Conservation (phyloP, 345 rosid genomes). For the Laguncularia racemosa region DNA sequence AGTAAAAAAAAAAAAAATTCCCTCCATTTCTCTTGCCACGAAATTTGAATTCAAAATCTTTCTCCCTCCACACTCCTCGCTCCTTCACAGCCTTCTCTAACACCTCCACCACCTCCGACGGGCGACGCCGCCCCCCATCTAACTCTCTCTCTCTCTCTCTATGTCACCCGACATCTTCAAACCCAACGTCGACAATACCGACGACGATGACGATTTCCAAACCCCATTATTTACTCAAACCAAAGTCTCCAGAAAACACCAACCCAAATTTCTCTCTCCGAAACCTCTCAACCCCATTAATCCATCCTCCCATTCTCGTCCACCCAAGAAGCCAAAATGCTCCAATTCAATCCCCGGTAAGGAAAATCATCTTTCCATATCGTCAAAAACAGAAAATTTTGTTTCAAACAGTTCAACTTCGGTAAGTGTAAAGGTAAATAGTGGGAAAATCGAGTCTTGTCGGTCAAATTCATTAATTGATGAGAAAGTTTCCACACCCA, state of each 20-base stretch:
- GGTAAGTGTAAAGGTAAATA: neutral
- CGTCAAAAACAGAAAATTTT: neutral
- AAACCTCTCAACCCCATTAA: conserved; percentile 9
- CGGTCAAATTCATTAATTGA: too few relatives aligned
- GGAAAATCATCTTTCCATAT: conserved; percentile 4
- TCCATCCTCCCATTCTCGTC: conserved; percentile 2
- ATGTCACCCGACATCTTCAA: too few relatives aligned
- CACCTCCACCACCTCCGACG: conserved; percentile 5
- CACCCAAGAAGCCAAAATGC: conserved; percentile 6
- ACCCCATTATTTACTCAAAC: neutral
- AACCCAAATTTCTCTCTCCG: conserved; percentile 4
- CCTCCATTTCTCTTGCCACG: too few relatives aligned
- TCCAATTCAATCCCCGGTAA: conserved; percentile 3
- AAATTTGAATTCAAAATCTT: neutral
- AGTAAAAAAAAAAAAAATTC: too few relatives aligned
- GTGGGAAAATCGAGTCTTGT: too few relatives aligned
- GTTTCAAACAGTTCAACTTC: neutral
- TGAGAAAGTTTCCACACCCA: too few relatives aligned
- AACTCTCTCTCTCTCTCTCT: neutral
- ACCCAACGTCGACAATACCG: neutral
- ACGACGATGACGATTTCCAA: conserved; percentile 13
- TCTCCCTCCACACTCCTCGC: conserved; percentile 5
- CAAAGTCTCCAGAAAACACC: neutral
- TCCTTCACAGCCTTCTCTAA: neutral
- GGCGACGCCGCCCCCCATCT: neutral